Base-by-base conservation (phyloP, 176 grass and related monocot genomes). In the Zea luxurians region DNA sequence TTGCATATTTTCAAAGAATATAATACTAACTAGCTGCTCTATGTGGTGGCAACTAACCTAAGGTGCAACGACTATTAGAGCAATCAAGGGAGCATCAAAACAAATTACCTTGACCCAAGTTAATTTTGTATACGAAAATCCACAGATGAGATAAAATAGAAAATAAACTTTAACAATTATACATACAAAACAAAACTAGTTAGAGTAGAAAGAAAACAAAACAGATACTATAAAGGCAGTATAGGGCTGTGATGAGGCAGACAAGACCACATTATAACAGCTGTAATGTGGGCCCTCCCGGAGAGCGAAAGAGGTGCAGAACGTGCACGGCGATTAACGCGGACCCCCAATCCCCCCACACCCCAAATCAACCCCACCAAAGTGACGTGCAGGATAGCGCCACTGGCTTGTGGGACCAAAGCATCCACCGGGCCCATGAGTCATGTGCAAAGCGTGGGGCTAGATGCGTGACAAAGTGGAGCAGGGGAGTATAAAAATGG, bases 261-360 rank as follows among this genome's bases (percentile, higher is more conserved):
- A 99, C 92, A 99, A 91, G 76, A 82, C 85, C 92, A 89, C 92
- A 96, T 86, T 96, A 80, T 81, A 85, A 99, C 96, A 99, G 96
- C 86, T 91, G 90, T 96, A 71, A 61, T 8, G 82, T 89, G 92
- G 92, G 84, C 74, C 90, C 90, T 27, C 34, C 62, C 2, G 49
- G 73, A 86, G 84, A 74, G 86, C 69, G 80, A 89, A 87, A 90
- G 89, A 90, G 83, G 86, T 73, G 63, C 74, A 68, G 90, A 99
- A 99, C 92, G 84, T 99, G 92, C 88, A 73, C 82, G 88, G 83
- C 90, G 92, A 89, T 93, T 91, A 96, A 93, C 90, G 85, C 80
- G 81, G 96, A 89, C 87, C 88, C 93, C 80, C 46, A 52, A 60
- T 42, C 78, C 71, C 80, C 74, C 64, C 76, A 65, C 47, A 53